Evolutionary conservation across 2,329 filamentous ascomycete species (phyloP).

Genomic region (Coniochaeta sp.): DNA sequence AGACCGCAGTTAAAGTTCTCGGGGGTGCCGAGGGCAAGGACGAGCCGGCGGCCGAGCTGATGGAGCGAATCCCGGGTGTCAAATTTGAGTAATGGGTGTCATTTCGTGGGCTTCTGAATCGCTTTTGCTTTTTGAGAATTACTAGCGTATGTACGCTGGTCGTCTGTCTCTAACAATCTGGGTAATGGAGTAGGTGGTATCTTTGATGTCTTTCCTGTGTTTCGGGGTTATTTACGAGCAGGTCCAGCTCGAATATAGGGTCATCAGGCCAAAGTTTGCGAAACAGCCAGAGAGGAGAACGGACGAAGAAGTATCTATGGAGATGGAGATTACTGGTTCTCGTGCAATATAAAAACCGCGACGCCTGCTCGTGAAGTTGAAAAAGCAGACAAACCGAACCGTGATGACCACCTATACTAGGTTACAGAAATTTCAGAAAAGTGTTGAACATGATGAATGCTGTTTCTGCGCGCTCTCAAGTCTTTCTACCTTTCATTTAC

Average conservation of each 20-base stretch:
- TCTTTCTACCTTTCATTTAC: too few species aligned
- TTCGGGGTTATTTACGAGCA: neutral
- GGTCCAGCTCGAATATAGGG: neutral
- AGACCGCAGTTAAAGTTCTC: slow-evolving; percentile 7
- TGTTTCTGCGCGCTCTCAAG: too few species aligned
- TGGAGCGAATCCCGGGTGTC: neutral
- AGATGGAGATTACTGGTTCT: neutral
- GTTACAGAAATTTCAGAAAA: neutral
- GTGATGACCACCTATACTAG: neutral
- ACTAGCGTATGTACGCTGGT: too few species aligned
- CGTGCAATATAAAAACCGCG: neutral
- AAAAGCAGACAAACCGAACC: neutral
- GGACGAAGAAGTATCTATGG: neutral
- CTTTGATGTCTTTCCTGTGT: neutral
- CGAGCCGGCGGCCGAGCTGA: neutral
- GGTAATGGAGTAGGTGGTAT: neutral
- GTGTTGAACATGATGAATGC: neutral
- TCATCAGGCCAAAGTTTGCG: neutral
- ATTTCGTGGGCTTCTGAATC: too few species aligned
- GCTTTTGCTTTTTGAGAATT: too few species aligned
- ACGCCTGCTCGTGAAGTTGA: neutral
- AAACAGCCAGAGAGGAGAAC: too few species aligned
- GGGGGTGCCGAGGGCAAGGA: neutral
- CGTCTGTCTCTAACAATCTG: neutral
- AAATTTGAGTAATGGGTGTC: neutral